Percentiles rank a stretch among this genome's conserved stretches.
Evolutionary conservation across 805 yeast genomes (phyloP).

Genomic region (Candida ipomoeae): DNA sequence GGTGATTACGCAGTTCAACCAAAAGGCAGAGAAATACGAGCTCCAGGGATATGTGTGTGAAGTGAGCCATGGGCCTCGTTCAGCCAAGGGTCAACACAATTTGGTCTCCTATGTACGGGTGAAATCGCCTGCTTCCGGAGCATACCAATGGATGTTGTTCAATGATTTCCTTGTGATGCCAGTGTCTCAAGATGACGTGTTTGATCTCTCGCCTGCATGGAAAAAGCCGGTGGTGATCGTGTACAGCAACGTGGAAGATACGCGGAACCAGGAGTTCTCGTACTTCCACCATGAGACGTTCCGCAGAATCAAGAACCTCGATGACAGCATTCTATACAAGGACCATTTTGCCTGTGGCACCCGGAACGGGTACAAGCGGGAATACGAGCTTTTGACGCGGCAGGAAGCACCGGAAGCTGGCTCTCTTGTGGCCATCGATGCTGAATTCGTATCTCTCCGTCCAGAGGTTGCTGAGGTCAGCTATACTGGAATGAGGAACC

Average conservation of each 20-base stretch:
- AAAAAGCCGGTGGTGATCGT: conserved; percentile 72
- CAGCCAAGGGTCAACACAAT: conserved; percentile 45
- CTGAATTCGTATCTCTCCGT: conserved; percentile 84
- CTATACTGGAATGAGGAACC: conserved; percentile 62
- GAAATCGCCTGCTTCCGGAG: conserved; percentile 18
- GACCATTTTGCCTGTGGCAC: conserved; percentile 72
- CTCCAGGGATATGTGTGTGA: conserved; percentile 69
- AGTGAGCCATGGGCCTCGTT: conserved; percentile 44
- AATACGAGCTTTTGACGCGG: conserved; percentile 62
- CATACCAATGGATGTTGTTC: conserved; percentile 70
- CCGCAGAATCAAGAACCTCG: conserved; percentile 29
- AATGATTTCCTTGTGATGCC: conserved; percentile 87
- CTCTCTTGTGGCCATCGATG: conserved; percentile 85
- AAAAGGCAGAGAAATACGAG: conserved; percentile 49
- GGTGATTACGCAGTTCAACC: conserved; percentile 23
- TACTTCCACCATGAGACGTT: conserved; percentile 28
- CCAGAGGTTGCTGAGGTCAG: conserved; percentile 78
- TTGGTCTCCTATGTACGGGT: conserved; percentile 56
- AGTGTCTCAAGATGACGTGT: conserved; percentile 71
- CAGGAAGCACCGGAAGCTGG: conserved; percentile 75
- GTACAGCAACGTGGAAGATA: conserved; percentile 51
- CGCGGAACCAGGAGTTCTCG: conserved; percentile 40
- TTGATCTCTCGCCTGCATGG: conserved; percentile 72
- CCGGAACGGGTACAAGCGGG: conserved; percentile 53
- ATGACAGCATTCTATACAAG: conserved; percentile 63